phyloP scores from a whole-genome alignment of 805 yeast species.

The Ogataea nakhonphanomensis region DNA sequence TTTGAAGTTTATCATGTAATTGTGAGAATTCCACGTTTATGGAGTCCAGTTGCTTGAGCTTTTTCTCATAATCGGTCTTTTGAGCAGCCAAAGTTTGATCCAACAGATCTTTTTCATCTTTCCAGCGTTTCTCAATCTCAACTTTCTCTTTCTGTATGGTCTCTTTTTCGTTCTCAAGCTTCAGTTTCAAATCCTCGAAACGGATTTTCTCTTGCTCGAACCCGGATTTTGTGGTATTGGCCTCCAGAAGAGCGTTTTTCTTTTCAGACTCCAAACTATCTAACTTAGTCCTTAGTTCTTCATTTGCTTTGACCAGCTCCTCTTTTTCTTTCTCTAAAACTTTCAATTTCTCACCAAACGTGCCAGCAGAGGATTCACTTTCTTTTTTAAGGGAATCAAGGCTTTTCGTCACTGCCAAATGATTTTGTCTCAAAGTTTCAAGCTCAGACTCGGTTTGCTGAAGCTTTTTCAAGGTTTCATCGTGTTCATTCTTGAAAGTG shows the following conservation, averaged over 20 bases:
- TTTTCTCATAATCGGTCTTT: neutral
- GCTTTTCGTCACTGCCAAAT: slow-evolving; percentile 13
- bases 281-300: slow-evolving; percentile 2
- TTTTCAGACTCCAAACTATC: too few species aligned
- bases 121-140: neutral
- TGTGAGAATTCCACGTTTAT: neutral
- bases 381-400: slow-evolving; percentile 26
- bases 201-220: too few species aligned
- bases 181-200: too few species aligned
- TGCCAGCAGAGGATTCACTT: neutral
- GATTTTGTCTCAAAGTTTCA: slow-evolving; percentile 15
- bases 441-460: slow-evolving; percentile 23
- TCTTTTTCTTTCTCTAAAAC: slow-evolving; percentile 3
- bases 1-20: slow-evolving; percentile 4
- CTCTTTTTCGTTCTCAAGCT: neutral
- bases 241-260: too few species aligned
- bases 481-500: slow-evolving; percentile 23
- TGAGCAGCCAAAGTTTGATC: neutral
- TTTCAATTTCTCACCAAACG: neutral
- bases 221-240: too few species aligned
- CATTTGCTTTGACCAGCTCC: slow-evolving; percentile 14
- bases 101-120: neutral
- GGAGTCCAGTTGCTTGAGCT: neutral
- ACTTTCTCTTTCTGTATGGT: neutral
- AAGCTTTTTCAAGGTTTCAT: slow-evolving; percentile 25